Evolutionary conservation across 495 filamentous ascomycete genomes (phyloP).

Genomic region (Daldinia grandis): DNA sequence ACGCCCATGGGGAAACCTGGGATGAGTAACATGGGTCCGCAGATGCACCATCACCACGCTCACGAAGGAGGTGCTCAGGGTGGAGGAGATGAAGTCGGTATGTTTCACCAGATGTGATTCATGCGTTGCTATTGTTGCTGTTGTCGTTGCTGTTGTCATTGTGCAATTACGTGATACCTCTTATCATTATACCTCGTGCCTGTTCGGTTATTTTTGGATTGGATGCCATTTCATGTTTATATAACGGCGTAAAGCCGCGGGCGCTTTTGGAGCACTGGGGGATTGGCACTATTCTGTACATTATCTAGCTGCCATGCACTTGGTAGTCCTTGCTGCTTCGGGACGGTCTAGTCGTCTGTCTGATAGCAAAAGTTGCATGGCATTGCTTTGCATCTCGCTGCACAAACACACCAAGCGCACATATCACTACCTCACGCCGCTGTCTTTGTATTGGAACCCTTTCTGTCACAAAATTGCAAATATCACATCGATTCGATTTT

Average conservation of each 20-base stretch:
- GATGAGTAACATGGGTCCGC: constrained; percentile 67
- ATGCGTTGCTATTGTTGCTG: constrained; percentile 45
- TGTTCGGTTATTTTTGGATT: constrained; percentile 43
- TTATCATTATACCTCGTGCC: constrained; percentile 46
- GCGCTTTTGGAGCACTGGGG: constrained; percentile 44
- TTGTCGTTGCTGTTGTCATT: constrained; percentile 43
- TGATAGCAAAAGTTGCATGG: constrained; percentile 46
- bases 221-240: constrained; percentile 48
- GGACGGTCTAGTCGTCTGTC: constrained; percentile 44
- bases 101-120: constrained; percentile 84
- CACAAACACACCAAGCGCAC: constrained; percentile 50
- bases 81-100: constrained; percentile 90
- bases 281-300: constrained; percentile 50
- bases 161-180: constrained; percentile 58
- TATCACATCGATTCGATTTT: constrained; percentile 38
- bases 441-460: constrained; percentile 46
- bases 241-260: constrained; percentile 46
- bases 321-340: constrained; percentile 45
- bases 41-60: constrained; percentile 72
- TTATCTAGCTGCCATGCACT: constrained; percentile 48
- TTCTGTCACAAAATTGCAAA: constrained; percentile 44
- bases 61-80: constrained; percentile 75
- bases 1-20: constrained; percentile 64
- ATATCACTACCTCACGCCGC: constrained; percentile 50
- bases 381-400: constrained; percentile 48